Base-by-base conservation (phyloP, 1,139 yeast species). In the Blastobotrys elegans region DNA sequence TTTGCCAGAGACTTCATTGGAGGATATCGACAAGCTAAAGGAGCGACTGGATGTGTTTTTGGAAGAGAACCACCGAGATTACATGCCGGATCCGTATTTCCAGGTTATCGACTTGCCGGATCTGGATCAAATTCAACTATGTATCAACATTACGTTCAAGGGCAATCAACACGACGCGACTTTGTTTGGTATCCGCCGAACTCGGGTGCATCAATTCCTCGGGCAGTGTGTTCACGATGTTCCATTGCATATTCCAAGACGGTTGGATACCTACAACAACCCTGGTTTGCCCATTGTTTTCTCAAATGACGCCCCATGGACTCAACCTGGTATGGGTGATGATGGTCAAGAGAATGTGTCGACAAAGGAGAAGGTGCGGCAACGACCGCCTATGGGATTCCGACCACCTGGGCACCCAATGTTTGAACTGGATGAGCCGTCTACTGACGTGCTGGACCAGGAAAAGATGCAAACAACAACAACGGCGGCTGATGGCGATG, bases 1-100 rank as follows among this genome's bases (percentile, higher is more conserved):
- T 6, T 47, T 68, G 14, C 72, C 72, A 10, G 72, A 66, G 31
- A 70, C 73, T 2, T 59, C 65, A 1, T 47, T 59, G 18, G 70
- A 62, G 38, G 67, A 68, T 37, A 54, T 70, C 26, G 69, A 66
- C 20, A 56, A 49, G 42, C 59, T 70, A 47, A 60, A 60, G 36
- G 55, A 50, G 2, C 56, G 60, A 2, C 49, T 70, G 34, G 54
- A 56, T 43, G 59, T 60, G 48, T 70, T 68, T 50, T 53, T 67
- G 24, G 57, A 51, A 13, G 62, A 53, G 26, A 64, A 70, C 52
- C 56, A 64, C 6, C 64, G 73, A 38, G 72, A 70, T 48, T 70
- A 53, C 53, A 40, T 53, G 43, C 66, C 70, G 8, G 57, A 56
- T 29, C 63, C 69, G 1, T 67, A 56, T 53, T 56, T 65, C 49